Conservation (phyloP, 148 eudicot species). For the Rhododendron mucronatum region DNA sequence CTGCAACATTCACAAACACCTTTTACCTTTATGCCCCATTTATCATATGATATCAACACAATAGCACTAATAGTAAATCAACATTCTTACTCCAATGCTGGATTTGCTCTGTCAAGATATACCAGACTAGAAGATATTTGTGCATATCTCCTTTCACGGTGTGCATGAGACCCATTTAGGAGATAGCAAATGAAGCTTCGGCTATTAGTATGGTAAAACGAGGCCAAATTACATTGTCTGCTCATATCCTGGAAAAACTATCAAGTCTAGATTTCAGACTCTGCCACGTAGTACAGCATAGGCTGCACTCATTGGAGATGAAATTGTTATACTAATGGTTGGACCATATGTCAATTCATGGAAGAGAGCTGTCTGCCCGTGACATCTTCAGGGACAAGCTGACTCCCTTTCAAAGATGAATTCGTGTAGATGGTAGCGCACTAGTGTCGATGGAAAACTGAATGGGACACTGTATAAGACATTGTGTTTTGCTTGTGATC, state of each 20-base stretch:
- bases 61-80: not conserved
- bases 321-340: not conserved
- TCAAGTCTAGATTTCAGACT: not conserved
- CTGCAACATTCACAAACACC: not conserved
- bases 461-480: not conserved
- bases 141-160: not conserved
- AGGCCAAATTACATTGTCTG: not conserved
- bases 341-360: not conserved
- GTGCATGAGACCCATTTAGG: not conserved
- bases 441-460: not conserved
- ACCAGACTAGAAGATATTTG: not conserved
- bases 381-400: not conserved
- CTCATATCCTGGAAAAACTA: not conserved
- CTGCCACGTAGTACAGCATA: not conserved
- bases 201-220: not conserved
- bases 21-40: not conserved
- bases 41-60: not conserved
- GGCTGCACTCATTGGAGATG: not conserved
- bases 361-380: not conserved
- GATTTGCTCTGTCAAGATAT: not conserved
- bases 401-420: not conserved
- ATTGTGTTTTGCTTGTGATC: not conserved
- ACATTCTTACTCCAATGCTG: not conserved
- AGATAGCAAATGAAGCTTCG: not conserved
- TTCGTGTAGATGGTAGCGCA: not conserved